Conservation (phyloP, 257 asterid species). For the Solanum arcanum region DNA sequence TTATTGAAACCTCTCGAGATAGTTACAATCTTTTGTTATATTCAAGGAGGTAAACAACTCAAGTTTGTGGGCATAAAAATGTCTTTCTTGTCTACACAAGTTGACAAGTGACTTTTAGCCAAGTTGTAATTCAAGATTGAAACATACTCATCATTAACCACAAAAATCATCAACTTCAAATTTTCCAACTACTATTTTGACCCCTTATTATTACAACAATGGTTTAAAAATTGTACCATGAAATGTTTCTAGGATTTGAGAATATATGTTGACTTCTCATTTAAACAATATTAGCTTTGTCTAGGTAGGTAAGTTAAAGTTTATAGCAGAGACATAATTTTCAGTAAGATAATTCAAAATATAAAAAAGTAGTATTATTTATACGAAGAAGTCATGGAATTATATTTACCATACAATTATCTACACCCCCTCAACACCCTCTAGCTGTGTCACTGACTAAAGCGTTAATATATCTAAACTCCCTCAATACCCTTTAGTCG, state of each 20-base stretch:
- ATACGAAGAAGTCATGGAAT: background rate
- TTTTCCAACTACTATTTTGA: background rate
- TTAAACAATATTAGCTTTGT: background rate
- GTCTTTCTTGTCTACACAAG: constrained; percentile 10
- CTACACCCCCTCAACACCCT: background rate
- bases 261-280: background rate
- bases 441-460: background rate
- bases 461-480: background rate
- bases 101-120: constrained; percentile 4
- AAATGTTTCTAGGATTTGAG: background rate
- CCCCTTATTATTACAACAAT: background rate
- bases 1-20: background rate
- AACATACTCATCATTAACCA: background rate
- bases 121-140: constrained; percentile 1
- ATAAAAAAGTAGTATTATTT: background rate
- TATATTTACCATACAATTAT: background rate
- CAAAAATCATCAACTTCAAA: background rate
- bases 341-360: background rate
- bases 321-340: fast-evolving
- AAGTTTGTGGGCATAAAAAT: constrained; percentile 2
- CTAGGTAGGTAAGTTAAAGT: background rate
- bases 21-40: background rate
- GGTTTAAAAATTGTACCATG: background rate
- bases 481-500: background rate
- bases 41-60: constrained; percentile 14